Conservation (phyloP, 2,329 filamentous ascomycete genomes). For the Colletotrichum spinosum region DNA sequence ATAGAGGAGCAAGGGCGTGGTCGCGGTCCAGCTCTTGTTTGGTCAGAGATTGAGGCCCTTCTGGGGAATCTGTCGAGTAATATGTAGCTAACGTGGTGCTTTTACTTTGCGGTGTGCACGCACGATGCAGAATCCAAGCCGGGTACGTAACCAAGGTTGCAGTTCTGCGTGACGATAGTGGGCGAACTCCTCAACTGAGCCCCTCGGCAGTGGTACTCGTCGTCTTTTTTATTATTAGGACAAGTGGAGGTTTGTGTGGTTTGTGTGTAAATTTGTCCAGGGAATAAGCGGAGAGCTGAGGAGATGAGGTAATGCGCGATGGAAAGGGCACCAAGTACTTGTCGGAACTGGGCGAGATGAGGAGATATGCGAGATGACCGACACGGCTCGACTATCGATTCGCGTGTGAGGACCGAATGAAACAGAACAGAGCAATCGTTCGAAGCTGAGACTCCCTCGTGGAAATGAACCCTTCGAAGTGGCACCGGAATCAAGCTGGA, state of each 20-base stretch:
- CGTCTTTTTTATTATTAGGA: slow-evolving; percentile 27
- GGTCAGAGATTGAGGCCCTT: slow-evolving; percentile 34
- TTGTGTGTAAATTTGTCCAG: slow-evolving; percentile 6
- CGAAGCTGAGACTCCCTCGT: slow-evolving; percentile 31
- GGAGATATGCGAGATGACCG: slow-evolving; percentile 3
- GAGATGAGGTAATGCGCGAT: slow-evolving; percentile 26
- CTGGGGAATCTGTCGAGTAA: slow-evolving; percentile 26
- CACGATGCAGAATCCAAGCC: slow-evolving; percentile 33
- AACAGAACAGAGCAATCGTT: not conserved
- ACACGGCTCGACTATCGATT: not conserved
- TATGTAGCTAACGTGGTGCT: slow-evolving; percentile 27
- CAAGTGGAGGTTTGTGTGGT: not conserved
- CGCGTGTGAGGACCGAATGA: no score
- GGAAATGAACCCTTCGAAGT: slow-evolving; percentile 20
- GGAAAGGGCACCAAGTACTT: slow-evolving; percentile 15
- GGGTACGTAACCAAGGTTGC: not conserved
- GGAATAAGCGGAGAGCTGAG: slow-evolving; percentile 19
- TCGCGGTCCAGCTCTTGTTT: slow-evolving; percentile 28
- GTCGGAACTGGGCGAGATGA: slow-evolving; percentile 5
- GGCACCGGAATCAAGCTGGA: slow-evolving; percentile 19
- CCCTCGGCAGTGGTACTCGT: slow-evolving; percentile 9
- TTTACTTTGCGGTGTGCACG: slow-evolving; percentile 37
- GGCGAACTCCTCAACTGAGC: slow-evolving; percentile 15
- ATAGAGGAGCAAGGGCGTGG: slow-evolving; percentile 35
- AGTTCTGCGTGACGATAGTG: no score